phyloP scores from a whole-genome alignment of 805 yeast species.

The Candida jianshihensis region DNA sequence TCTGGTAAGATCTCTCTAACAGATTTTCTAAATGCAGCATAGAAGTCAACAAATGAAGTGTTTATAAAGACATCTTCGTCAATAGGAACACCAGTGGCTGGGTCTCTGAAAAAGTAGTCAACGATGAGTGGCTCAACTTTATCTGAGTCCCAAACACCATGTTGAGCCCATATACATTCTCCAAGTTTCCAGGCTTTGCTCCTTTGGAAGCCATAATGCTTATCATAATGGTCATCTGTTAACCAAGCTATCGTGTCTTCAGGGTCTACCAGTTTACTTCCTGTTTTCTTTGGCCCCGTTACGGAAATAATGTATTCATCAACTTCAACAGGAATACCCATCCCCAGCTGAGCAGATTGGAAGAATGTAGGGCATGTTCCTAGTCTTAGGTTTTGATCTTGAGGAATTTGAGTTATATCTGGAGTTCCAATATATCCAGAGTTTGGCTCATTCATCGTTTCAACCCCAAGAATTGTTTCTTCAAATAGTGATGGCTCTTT shows the following conservation, averaged over 20 bases:
- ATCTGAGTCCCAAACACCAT: slow-evolving; percentile 63
- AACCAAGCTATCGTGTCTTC: slow-evolving; percentile 68
- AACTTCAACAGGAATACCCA: slow-evolving; percentile 65
- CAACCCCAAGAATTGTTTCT: slow-evolving; percentile 64
- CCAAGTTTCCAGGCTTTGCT: slow-evolving; percentile 61
- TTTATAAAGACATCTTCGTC: slow-evolving; percentile 56
- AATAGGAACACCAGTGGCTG: slow-evolving; percentile 31
- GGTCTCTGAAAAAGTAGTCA: slow-evolving; percentile 42
- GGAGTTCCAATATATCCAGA: slow-evolving; percentile 62
- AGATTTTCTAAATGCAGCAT: slow-evolving; percentile 39
- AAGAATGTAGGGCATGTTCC: slow-evolving; percentile 81
- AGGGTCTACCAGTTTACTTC: slow-evolving; percentile 54
- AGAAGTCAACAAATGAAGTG: slow-evolving; percentile 56
- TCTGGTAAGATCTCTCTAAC: slow-evolving; percentile 41
- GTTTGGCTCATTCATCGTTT: slow-evolving; percentile 82
- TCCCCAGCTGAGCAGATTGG: slow-evolving; percentile 68
- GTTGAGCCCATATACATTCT: slow-evolving; percentile 72
- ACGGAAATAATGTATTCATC: slow-evolving; percentile 65
- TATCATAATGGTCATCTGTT: slow-evolving; percentile 44
- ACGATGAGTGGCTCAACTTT: slow-evolving; percentile 34
- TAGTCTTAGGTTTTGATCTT: slow-evolving; percentile 57
- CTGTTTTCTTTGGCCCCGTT: slow-evolving; percentile 70
- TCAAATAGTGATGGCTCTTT: slow-evolving; percentile 39
- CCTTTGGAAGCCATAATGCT: slow-evolving; percentile 66
- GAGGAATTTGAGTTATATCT: slow-evolving; percentile 49